Evolutionary conservation across 805 yeast genomes (phyloP).

Genomic region (Yamadazyma kitorensis): DNA sequence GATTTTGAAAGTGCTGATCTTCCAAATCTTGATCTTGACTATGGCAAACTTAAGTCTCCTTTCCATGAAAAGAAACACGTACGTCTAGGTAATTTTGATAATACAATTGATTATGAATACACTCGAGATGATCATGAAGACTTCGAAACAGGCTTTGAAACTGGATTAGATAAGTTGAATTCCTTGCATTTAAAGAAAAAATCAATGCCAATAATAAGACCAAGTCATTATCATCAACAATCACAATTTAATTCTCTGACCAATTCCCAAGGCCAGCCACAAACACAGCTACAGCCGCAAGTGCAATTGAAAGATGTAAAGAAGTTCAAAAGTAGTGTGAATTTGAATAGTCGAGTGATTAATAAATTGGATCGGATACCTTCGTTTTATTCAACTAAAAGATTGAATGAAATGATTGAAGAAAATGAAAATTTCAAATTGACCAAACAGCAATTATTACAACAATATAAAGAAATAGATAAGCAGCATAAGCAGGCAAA

Average conservation of each 20-base stretch:
- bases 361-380: conserved; percentile 40
- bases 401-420: conserved; percentile 14
- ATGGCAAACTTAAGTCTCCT: no score
- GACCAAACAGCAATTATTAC: conserved; percentile 27
- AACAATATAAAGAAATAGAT: conserved; percentile 28
- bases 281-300: no score
- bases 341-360: conserved; percentile 28
- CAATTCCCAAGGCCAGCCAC: not conserved
- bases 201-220: conserved; percentile 2
- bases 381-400: conserved; percentile 28
- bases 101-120: conserved; percentile 34
- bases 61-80: no score
- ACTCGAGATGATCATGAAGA: conserved; percentile 35
- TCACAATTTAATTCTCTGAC: conserved; percentile 1
- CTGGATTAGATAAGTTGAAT: conserved; percentile 3
- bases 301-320: conserved; percentile 14
- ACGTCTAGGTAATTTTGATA: no score
- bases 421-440: conserved; percentile 11
- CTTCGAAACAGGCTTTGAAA: conserved; percentile 38
- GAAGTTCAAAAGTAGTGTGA: conserved; percentile 17
- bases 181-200: conserved; percentile 1
- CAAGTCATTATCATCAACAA: conserved; percentile 6
- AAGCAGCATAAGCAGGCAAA: conserved; percentile 14
- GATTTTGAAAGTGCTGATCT: no score
- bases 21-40: no score